Base-by-base conservation (phyloP, 352 stramenopile species). In the Plasmopara halstedii region DNA sequence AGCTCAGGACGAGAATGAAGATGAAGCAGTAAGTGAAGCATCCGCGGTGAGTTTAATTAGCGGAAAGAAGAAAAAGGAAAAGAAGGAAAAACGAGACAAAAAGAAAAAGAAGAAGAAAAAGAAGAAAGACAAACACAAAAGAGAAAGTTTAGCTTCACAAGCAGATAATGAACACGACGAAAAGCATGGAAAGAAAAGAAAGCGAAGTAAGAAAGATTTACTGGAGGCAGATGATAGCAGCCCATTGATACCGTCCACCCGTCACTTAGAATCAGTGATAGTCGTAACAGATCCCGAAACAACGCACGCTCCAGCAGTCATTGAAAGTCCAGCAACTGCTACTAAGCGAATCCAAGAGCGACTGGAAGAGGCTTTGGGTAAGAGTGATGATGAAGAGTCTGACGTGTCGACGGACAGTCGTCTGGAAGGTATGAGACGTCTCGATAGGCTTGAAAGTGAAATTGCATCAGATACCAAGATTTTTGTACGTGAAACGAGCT, bases 81-180 rank as follows among this genome's bases (percentile, higher is more conserved):
- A 80, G 42, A 53, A 64, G 19, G 70, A 79, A 22, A 80, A 83
- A 41, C 52, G 53, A 9, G 70, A 76, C 39, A 80, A 84, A 56
- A 63, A 67, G 36, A 73, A 75, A 34, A 56, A 56, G 42, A 72
- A 73, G 23, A 58, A 58, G 37, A 73, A 62, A 27, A 78, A 63
- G 52, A 78, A 61, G 42, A 65, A 58, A 45, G 61, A 66, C 33
- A 73, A 64, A 34, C 46, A 63, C 33, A 74, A 62, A 36, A 37
- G 56, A 22, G 61, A 67, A 15, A 62, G 47, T 39, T 43, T 59
- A 9, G 51, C 42, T 3, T 52, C 49, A 8, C 50, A 52, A n/a
- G 44, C 38, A 6, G 50, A 61, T n/a, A 44, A 63, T 13, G 58
- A 54, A 20, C 18, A 43, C 9, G 55, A 57, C 22, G 65, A 72